Evolutionary conservation across 2,329 filamentous ascomycete species (phyloP).

Genomic region (Clonostachys byssicola): DNA sequence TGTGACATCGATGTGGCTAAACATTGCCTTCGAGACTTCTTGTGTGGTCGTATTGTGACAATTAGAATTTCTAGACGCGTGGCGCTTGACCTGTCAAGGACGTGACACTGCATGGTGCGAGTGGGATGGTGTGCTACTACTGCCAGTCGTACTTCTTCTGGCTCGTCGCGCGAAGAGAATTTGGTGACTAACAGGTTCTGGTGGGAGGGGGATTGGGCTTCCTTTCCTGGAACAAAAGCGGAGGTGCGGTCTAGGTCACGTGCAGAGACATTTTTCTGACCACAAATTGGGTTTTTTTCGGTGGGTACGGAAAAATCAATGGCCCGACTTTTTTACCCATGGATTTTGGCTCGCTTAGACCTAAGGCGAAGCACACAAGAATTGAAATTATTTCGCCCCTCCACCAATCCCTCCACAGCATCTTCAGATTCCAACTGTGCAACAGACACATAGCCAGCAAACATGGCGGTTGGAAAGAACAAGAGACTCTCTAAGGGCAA

Average conservation of each 20-base stretch:
- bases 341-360: slow-evolving; percentile 26
- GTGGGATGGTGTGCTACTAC: too few species aligned
- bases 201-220: too few species aligned
- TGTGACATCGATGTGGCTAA: too few species aligned
- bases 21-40: too few species aligned
- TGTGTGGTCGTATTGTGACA: too few species aligned
- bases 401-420: slow-evolving; percentile 34
- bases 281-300: background rate
- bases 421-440: slow-evolving; percentile 23
- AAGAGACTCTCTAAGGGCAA: slow-evolving; percentile 99
- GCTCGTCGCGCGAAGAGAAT: too few species aligned
- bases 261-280: slow-evolving; percentile 4
- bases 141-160: too few species aligned
- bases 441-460: slow-evolving; percentile 42
- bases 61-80: too few species aligned
- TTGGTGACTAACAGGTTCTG: too few species aligned
- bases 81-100: too few species aligned
- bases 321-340: slow-evolving; percentile 13
- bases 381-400: slow-evolving; percentile 33
- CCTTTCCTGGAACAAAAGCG: too few species aligned
- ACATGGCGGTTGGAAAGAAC: slow-evolving; percentile 72
- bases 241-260: slow-evolving; percentile 7
- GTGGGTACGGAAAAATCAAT: slow-evolving; percentile 18
- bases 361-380: slow-evolving; percentile 31
- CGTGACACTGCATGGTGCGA: too few species aligned